phyloP scores from a whole-genome alignment of 257 asterid species.

The Ilex aquifolium region DNA sequence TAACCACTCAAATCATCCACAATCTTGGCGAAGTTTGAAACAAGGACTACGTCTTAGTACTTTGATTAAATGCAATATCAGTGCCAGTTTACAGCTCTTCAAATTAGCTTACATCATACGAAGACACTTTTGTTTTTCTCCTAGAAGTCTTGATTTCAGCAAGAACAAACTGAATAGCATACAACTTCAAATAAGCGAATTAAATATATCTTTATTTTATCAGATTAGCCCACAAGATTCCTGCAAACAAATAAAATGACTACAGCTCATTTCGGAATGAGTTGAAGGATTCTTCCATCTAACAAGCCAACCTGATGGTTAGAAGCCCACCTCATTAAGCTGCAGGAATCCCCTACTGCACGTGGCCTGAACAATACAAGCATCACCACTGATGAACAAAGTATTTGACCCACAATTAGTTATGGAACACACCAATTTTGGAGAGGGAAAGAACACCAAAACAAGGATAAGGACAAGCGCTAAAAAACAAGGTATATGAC shows the following conservation, averaged over 20 bases:
- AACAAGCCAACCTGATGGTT: conserved; percentile 24
- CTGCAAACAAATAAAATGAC: not conserved
- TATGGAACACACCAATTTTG: conserved; percentile 6
- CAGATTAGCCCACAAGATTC: not conserved
- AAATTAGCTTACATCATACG: too few species aligned
- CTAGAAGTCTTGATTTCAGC: too few species aligned
- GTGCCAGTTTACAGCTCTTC: too few species aligned
- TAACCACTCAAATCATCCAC: too few species aligned
- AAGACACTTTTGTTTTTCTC: too few species aligned
- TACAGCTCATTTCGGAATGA: conserved; percentile 8
- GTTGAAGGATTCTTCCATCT: conserved; percentile 26
- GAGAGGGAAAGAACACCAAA: conserved; percentile 8
- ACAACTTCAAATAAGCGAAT: too few species aligned
- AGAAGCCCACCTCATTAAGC: conserved; percentile 42
- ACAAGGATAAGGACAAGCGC: not conserved
- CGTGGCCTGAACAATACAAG: conserved; percentile 42
- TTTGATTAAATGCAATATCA: too few species aligned
- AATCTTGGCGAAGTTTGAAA: too few species aligned
- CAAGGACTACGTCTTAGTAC: too few species aligned
- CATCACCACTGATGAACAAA: conserved; percentile 28
- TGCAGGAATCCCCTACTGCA: conserved; percentile 39
- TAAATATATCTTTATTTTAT: too few species aligned
- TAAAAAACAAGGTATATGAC: not conserved
- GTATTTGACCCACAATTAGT: conserved; percentile 16
- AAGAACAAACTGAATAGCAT: too few species aligned